Conservation (phyloP, 1,284 basidiomycete genomes). For the Fomitopsis schrenkii region DNA sequence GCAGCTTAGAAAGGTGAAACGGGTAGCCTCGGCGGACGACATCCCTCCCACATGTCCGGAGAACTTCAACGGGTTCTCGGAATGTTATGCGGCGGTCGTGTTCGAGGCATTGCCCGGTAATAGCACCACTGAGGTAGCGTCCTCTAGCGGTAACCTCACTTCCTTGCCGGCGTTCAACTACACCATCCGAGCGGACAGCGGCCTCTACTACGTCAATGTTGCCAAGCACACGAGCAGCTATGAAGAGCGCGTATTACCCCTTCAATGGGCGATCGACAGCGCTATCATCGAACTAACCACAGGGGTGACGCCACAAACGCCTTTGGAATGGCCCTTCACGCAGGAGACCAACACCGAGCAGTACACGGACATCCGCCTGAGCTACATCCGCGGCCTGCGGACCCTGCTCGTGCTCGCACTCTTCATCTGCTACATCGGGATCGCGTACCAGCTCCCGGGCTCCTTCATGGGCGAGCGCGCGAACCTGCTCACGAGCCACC, state of each 20-base stretch:
- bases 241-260: slow-evolving; percentile 61
- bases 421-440: slow-evolving; percentile 66
- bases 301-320: slow-evolving; percentile 45
- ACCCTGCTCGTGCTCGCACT: slow-evolving; percentile 61
- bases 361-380: slow-evolving; percentile 46
- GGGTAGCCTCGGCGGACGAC: slow-evolving; percentile 42
- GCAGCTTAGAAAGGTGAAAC: slow-evolving; percentile 43
- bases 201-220: slow-evolving; percentile 63
- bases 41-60: slow-evolving; percentile 62
- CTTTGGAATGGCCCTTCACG: slow-evolving; percentile 71
- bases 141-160: slow-evolving; percentile 18
- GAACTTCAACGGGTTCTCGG: slow-evolving; percentile 67
- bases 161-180: slow-evolving; percentile 52
- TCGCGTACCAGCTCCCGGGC: slow-evolving; percentile 71
- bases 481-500: slow-evolving; percentile 54
- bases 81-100: slow-evolving; percentile 69
- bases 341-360: slow-evolving; percentile 64
- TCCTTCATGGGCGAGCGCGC: slow-evolving; percentile 62
- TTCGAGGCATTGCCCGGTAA: slow-evolving; percentile 55
- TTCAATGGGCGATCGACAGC: slow-evolving; percentile 77
- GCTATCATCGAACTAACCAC: slow-evolving; percentile 67
- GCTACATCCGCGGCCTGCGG: slow-evolving; percentile 62
- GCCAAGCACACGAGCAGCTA: slow-evolving; percentile 63
- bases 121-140: background rate
- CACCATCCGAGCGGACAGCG: slow-evolving; percentile 65